phyloP scores from a whole-genome alignment of 2,329 filamentous ascomycete genomes.

The Claviceps digitariae region DNA sequence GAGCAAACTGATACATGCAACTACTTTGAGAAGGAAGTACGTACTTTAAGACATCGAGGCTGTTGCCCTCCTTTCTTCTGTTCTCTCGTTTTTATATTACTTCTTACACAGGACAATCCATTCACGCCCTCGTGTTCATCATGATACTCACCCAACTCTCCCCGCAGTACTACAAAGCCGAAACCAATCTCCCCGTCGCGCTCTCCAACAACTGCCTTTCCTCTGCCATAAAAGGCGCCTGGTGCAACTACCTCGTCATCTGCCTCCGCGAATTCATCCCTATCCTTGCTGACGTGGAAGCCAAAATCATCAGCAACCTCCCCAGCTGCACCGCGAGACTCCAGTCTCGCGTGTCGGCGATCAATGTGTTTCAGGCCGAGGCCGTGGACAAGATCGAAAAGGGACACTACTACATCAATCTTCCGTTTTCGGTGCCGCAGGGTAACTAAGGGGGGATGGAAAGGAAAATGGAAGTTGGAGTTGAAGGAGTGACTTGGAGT shows the following conservation, averaged over 20 bases:
- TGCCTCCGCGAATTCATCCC: slow-evolving; percentile 1
- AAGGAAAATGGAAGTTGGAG: no score
- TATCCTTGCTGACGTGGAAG: not conserved
- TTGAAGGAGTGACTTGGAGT: not conserved
- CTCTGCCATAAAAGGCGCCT: not conserved
- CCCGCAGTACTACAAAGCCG: not conserved
- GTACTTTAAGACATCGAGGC: no score
- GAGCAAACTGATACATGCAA: not conserved
- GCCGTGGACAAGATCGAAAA: not conserved
- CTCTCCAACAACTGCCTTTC: not conserved
- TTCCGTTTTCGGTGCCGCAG: not conserved
- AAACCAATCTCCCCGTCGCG: not conserved
- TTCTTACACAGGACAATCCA: no score
- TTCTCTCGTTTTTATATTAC: no score
- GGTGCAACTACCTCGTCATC: slow-evolving; percentile 1
- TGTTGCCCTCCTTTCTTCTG: no score
- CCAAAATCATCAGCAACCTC: not conserved
- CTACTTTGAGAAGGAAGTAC: not conserved
- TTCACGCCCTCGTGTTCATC: no score
- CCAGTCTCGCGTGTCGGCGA: not conserved
- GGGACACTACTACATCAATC: not conserved
- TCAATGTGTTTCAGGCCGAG: not conserved
- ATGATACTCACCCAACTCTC: not conserved
- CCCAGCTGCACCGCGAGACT: not conserved
- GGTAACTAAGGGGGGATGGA: not conserved